Conservation (phyloP, 2,329 filamentous ascomycete genomes). For the Lasiodiplodia gonubiensis region DNA sequence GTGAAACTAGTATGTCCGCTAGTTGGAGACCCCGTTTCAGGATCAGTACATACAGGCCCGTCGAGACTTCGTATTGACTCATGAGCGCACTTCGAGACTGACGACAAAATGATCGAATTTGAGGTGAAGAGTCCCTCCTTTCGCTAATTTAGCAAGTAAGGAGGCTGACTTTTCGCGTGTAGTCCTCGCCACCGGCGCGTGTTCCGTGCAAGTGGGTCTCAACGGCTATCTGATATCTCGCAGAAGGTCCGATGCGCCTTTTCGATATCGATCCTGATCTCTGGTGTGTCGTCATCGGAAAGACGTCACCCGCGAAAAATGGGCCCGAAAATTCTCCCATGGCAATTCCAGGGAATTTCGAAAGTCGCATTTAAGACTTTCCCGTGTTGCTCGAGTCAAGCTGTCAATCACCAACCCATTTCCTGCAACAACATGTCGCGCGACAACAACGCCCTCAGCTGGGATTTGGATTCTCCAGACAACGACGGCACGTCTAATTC, state of each 20-base stretch:
- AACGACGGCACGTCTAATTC: neutral
- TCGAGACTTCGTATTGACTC: neutral
- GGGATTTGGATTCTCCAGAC: conserved; percentile 1
- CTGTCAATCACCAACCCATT: neutral
- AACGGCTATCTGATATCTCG: conserved; percentile 10
- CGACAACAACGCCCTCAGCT: neutral
- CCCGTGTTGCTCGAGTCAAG: neutral
- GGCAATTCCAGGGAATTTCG: neutral
- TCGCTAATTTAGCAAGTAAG: neutral
- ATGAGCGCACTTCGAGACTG: neutral
- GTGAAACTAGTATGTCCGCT: too few species aligned
- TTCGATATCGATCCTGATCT: neutral
- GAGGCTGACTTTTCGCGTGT: neutral
- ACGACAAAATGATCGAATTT: neutral
- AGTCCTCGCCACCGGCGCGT: neutral
- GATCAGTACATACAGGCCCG: too few species aligned
- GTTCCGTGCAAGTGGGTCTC: conserved; percentile 6
- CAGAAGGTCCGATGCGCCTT: conserved; percentile 1
- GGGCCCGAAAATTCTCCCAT: neutral
- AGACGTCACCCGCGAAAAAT: neutral
- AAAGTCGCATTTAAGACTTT: neutral
- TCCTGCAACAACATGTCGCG: neutral
- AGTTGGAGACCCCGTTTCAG: too few species aligned
- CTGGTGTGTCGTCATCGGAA: neutral
- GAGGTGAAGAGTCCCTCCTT: neutral